Conservation (phyloP, 2,329 filamentous ascomycete genomes). For the Colletotrichum phormii region DNA sequence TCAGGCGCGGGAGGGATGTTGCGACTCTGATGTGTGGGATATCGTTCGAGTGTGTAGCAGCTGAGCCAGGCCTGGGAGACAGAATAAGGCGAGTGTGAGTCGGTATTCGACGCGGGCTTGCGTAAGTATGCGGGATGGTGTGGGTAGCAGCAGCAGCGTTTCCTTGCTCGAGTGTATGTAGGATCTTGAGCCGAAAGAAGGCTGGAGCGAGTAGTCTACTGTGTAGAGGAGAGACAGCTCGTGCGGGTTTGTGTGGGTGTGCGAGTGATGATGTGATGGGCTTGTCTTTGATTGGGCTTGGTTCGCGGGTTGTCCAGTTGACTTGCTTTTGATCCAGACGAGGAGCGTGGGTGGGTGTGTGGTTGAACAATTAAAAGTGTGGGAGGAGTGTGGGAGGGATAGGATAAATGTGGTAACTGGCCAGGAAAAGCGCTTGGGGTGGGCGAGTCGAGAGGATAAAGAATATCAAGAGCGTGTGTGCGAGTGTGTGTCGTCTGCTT, state of each 20-base stretch:
- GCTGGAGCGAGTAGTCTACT: conserved; percentile 14
- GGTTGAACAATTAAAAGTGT: conserved; percentile 1
- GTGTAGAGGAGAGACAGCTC: conserved; percentile 5
- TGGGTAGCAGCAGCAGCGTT: conserved; percentile 30
- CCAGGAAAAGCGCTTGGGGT: not conserved
- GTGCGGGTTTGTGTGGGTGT: conserved; percentile 20
- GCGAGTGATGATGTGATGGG: conserved; percentile 38
- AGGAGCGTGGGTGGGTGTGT: conserved; percentile 7
- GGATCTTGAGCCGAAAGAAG: conserved; percentile 23
- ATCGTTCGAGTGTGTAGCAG: conserved; percentile 29
- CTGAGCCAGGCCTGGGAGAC: conserved; percentile 6
- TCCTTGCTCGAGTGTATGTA: conserved; percentile 17
- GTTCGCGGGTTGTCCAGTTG: conserved; percentile 23
- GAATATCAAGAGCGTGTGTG: not conserved
- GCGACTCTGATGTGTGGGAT: conserved; percentile 28
- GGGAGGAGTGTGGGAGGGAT: conserved; percentile 26
- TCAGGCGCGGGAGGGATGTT: conserved; percentile 31
- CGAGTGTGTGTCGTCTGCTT: not conserved
- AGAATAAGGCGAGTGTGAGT: conserved; percentile 24
- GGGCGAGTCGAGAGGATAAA: conserved; percentile 29
- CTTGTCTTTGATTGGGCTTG: conserved; percentile 22
- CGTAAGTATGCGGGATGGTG: conserved; percentile 17
- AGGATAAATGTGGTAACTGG: not conserved
- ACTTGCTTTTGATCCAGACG: conserved; percentile 30
- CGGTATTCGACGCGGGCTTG: conserved; percentile 30